These are phyloP conservation scores for Parietaria judaica DNA, from an alignment of 306 rosid genomes.

Conservation along the genomic window DNA sequence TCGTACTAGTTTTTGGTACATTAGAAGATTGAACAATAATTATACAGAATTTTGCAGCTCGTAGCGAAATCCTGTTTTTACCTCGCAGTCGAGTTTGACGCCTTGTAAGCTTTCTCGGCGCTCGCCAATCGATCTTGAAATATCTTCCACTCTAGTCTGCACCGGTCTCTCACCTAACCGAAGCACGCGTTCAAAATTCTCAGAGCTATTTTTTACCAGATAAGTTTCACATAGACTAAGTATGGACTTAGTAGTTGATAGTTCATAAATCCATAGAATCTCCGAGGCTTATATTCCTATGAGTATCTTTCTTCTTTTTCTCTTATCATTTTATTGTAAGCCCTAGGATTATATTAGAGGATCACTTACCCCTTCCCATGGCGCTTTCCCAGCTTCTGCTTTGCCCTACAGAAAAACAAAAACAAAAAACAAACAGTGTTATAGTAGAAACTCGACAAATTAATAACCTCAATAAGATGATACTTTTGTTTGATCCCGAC, in stretches of 20 bases:
- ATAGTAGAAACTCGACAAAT: no score
- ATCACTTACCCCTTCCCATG: conserved; percentile 74
- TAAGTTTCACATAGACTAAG: no score
- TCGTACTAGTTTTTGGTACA: not conserved
- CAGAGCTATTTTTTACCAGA: no score
- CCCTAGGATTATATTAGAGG: not conserved
- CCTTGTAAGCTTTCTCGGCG: conserved; percentile 51
- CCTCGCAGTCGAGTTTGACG: conserved; percentile 29
- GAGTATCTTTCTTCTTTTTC: no score
- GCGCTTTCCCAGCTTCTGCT: conserved; percentile 42
- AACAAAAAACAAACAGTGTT: no score
- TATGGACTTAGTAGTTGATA: no score
- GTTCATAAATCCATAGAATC: no score
- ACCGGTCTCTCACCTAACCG: conserved; percentile 68
- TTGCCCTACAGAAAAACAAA: conserved; percentile 44
- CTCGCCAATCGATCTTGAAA: conserved; percentile 53
- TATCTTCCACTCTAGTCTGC: conserved; percentile 61
- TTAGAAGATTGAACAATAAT: not conserved
- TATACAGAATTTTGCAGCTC: not conserved
- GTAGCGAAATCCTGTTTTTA: conserved; percentile 6
- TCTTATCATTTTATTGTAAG: no score
- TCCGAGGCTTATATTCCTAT: no score
- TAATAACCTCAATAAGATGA: no score
- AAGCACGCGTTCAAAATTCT: not conserved
- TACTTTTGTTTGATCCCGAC: no score